A percentile compares a stretch with the other conserved stretches of the same genome.
Conservation (phyloP, 2,329 filamentous ascomycete species). For the Pseudogymnoascus sp. region DNA sequence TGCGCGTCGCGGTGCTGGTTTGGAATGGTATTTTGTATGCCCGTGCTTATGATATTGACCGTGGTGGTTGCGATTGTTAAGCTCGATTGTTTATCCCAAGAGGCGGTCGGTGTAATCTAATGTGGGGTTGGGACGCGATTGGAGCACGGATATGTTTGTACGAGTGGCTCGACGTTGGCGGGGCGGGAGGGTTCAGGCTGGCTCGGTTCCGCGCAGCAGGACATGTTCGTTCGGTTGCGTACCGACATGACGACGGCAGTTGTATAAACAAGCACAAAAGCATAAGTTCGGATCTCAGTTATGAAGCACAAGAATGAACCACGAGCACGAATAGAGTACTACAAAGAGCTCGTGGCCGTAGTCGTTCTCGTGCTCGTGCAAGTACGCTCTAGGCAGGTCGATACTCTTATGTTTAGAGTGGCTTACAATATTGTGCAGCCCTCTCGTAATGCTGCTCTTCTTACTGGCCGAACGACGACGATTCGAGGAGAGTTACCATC, state of each 20-base stretch:
- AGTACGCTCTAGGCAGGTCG: not conserved
- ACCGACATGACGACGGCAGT: not conserved
- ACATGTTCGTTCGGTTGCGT: not conserved
- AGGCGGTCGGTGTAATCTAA: not conserved
- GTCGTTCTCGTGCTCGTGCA: no score
- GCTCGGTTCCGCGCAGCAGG: not conserved
- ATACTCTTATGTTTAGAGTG: conserved; percentile 3
- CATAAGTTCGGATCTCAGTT: not conserved
- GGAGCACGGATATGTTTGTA: not conserved
- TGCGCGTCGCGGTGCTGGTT: not conserved
- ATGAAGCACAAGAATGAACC: not conserved
- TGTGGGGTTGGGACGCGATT: conserved; percentile 5
- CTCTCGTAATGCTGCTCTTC: not conserved
- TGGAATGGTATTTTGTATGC: not conserved
- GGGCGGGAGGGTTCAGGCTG: not conserved
- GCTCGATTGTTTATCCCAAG: not conserved
- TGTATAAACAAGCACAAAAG: not conserved
- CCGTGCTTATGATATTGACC: not conserved
- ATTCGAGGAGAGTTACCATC: not conserved
- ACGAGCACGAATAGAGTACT: not conserved
- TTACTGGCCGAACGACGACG: not conserved
- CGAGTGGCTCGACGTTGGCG: not conserved
- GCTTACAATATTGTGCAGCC: not conserved
- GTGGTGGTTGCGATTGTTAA: not conserved
- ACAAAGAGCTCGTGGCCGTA: not conserved